A percentile compares a stretch with the other conserved stretches of the same genome.
These are phyloP conservation scores for Pseudogymnoascus sp. DNA, from an alignment of 2,329 filamentous ascomycete genomes.

Conservation along the genomic window DNA sequence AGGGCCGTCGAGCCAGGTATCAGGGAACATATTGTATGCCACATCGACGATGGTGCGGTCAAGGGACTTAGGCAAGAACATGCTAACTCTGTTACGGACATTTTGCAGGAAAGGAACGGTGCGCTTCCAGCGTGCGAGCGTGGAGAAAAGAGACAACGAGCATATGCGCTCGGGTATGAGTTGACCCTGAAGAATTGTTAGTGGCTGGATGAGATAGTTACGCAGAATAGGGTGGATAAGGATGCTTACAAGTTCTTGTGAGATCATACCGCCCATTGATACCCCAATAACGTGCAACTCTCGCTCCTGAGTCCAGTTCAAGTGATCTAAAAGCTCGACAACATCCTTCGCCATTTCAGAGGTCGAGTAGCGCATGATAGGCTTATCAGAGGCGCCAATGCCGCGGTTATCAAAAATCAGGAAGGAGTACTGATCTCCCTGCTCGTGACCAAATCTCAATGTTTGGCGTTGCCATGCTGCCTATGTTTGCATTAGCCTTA, in stretches of 20 bases:
- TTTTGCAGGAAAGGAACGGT: conserved; percentile 58
- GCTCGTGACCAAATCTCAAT: conserved; percentile 69
- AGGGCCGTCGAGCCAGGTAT: conserved; percentile 52
- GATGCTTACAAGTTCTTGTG: conserved; percentile 61
- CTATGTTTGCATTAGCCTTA: conserved; percentile 29
- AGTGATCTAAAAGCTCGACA: conserved; percentile 59
- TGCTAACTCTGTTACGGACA: conserved; percentile 45
- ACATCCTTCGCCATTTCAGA: conserved; percentile 76
- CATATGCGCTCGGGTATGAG: conserved; percentile 45
- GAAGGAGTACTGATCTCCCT: conserved; percentile 59
- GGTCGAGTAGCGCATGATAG: conserved; percentile 69
- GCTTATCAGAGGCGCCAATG: conserved; percentile 73
- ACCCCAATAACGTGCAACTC: conserved; percentile 66
- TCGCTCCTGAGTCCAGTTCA: conserved; percentile 58
- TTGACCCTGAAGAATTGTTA: conserved; percentile 31
- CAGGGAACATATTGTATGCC: conserved; percentile 58
- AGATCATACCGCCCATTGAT: conserved; percentile 87
- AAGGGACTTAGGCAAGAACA: conserved; percentile 62
- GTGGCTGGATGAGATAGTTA: neutral
- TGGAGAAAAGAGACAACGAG: conserved; percentile 53
- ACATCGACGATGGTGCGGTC: conserved; percentile 59
- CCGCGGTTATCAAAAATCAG: conserved; percentile 80
- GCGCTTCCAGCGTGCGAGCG: conserved; percentile 53
- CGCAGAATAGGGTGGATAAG: conserved; percentile 12
- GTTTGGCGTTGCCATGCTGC: conserved; percentile 77